A percentile compares a stretch with the other conserved stretches of the same genome.
These are phyloP conservation scores for Ophiostoma triangulosporum DNA, from an alignment of 2,329 filamentous ascomycete species.

Conservation along the genomic window DNA sequence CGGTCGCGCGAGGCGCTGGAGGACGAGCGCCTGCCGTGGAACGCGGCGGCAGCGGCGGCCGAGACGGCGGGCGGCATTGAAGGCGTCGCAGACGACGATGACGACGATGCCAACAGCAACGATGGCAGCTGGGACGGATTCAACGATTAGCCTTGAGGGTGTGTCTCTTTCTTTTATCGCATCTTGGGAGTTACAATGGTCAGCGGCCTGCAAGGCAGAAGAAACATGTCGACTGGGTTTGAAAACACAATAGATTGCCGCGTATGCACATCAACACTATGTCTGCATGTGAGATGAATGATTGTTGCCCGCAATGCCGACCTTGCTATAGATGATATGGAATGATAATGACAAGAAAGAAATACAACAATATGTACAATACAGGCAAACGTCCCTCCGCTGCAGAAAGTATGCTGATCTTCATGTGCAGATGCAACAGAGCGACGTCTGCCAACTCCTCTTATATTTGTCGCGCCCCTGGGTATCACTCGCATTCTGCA, in stretches of 20 bases:
- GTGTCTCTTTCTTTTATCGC: not conserved
- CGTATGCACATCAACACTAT: too few relatives aligned
- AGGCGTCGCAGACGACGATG: slow-evolving; percentile 20
- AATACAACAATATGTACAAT: too few relatives aligned
- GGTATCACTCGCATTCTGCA: slow-evolving; percentile 2
- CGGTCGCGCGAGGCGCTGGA: slow-evolving; percentile 56
- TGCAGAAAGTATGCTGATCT: not conserved
- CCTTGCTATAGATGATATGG: not conserved
- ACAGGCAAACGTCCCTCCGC: too few relatives aligned
- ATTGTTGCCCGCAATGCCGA: not conserved
- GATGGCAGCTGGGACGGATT: slow-evolving; percentile 56
- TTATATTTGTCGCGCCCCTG: not conserved
- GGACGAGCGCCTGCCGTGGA: slow-evolving; percentile 62
- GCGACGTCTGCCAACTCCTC: not conserved
- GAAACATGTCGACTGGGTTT: not conserved
- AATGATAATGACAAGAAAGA: not conserved
- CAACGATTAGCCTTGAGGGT: slow-evolving; percentile 33
- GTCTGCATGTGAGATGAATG: too few relatives aligned
- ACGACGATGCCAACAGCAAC: slow-evolving; percentile 24
- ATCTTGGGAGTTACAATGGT: not conserved
- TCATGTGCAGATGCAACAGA: not conserved
- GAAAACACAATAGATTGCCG: not conserved
- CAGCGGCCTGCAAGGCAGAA: not conserved
- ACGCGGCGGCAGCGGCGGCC: slow-evolving; percentile 23
- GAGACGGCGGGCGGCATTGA: slow-evolving; percentile 14